A percentile compares a stretch with the other conserved stretches of the same genome.
These are phyloP conservation scores for Podospora comata DNA, from an alignment of 495 filamentous ascomycete species.

Conservation along the genomic window DNA sequence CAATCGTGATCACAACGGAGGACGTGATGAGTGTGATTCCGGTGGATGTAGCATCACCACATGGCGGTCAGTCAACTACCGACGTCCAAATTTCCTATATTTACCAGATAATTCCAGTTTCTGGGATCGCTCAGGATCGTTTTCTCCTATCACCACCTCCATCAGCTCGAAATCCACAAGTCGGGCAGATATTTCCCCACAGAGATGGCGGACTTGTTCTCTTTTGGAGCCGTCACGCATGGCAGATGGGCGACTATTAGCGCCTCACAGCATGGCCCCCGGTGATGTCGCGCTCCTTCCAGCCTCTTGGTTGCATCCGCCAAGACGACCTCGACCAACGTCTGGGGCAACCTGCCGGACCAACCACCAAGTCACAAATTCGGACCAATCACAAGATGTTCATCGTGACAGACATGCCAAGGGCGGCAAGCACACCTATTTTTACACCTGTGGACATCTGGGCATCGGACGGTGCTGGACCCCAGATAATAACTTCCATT, in stretches of 20 bases:
- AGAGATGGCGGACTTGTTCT: background rate
- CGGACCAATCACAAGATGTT: background rate
- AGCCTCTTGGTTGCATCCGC: background rate
- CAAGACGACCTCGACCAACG: conserved; percentile 1
- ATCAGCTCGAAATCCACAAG: background rate
- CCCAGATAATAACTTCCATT: background rate
- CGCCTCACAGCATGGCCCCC: too few relatives aligned
- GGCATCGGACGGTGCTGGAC: background rate
- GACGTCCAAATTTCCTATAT: background rate
- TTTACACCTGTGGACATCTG: conserved; percentile 1
- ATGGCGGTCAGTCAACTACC: background rate
- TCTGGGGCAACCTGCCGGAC: background rate
- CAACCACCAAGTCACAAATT: background rate
- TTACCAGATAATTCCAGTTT: background rate
- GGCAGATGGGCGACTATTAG: background rate
- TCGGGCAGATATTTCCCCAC: background rate
- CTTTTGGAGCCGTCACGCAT: background rate
- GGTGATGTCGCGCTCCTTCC: background rate
- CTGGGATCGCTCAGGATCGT: background rate
- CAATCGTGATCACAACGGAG: background rate
- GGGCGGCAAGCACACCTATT: conserved; percentile 5
- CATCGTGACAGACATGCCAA: background rate
- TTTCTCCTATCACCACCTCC: background rate
- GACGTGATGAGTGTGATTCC: background rate
- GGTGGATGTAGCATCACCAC: background rate